Percentiles rank a stretch among this genome's conserved stretches.
Conservation (phyloP, 805 yeast genomes). For the Schizosaccharomyces cryophilus region DNA sequence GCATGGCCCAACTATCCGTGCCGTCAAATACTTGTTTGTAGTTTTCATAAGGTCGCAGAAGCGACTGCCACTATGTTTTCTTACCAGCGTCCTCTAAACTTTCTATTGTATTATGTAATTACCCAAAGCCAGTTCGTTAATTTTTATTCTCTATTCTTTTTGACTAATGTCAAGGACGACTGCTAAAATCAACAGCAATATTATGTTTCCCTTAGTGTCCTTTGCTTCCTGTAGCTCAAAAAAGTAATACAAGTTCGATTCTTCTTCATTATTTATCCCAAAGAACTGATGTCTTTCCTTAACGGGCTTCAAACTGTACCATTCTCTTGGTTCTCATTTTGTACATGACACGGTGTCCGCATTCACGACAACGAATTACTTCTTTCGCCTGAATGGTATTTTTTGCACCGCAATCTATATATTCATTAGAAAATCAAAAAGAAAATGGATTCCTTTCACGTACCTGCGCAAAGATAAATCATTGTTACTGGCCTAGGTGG, state of each 20-base stretch:
- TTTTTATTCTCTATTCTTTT: too few relatives aligned
- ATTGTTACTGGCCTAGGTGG: not conserved
- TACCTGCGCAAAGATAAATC: slow-evolving; percentile 1
- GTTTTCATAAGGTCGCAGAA: too few relatives aligned
- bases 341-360: slow-evolving; percentile 93
- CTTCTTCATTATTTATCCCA: too few relatives aligned
- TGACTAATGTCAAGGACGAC: too few relatives aligned
- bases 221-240: too few relatives aligned
- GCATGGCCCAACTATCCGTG: not conserved
- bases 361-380: slow-evolving; percentile 92
- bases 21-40: not conserved
- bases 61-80: too few relatives aligned
- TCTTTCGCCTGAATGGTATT: slow-evolving; percentile 76
- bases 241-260: too few relatives aligned
- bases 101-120: too few relatives aligned
- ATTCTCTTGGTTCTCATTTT: slow-evolving; percentile 60
- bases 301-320: slow-evolving; percentile 60
- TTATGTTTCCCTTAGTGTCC: too few relatives aligned
- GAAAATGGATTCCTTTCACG: not conserved
- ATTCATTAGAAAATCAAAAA: not conserved
- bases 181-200: too few relatives aligned
- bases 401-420: slow-evolving; percentile 58
- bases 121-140: too few relatives aligned
- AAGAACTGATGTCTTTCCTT: slow-evolving; percentile 4
- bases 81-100: too few relatives aligned